phyloP scores from a whole-genome alignment of 2,329 filamentous ascomycete genomes.

The Trichoderma polysporum region DNA sequence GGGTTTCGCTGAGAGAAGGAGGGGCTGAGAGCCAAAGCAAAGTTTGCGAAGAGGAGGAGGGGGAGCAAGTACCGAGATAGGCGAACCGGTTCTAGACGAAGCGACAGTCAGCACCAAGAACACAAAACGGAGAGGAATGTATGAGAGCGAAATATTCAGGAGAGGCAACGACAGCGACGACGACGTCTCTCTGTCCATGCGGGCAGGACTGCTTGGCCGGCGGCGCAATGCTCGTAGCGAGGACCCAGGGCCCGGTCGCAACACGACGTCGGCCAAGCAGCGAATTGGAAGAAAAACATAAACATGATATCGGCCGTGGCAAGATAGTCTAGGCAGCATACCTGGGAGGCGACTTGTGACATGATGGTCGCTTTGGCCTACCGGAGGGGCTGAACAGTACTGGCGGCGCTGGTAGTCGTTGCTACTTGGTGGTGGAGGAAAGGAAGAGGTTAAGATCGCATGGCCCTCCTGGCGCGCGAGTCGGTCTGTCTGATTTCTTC shows the following conservation, averaged over 20 bases:
- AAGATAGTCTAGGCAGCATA: conserved; percentile 30
- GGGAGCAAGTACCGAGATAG: conserved; percentile 78
- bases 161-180: neutral
- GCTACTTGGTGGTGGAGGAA: conserved; percentile 32
- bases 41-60: conserved; percentile 26
- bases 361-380: conserved; percentile 56
- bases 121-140: neutral
- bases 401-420: conserved; percentile 36
- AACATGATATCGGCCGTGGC: neutral
- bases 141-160: neutral
- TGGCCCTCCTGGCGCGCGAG: conserved; percentile 34
- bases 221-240: neutral
- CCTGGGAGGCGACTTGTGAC: conserved; percentile 60
- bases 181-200: neutral
- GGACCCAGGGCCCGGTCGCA: neutral
- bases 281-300: conserved; percentile 9
- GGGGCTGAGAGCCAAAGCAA: conserved; percentile 19
- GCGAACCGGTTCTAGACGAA: conserved; percentile 86
- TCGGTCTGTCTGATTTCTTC: conserved; percentile 14
- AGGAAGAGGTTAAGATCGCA: conserved; percentile 38
- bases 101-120: conserved; percentile 8
- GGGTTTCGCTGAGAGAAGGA: conserved; percentile 24
- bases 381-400: conserved; percentile 38
- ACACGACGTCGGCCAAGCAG: neutral
- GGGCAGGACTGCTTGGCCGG: neutral